Percentiles rank a stretch among this genome's conserved stretches.
These are phyloP conservation scores for Fonsecaea pugnacius DNA, from an alignment of 2,329 filamentous ascomycete species.

Conservation along the genomic window DNA sequence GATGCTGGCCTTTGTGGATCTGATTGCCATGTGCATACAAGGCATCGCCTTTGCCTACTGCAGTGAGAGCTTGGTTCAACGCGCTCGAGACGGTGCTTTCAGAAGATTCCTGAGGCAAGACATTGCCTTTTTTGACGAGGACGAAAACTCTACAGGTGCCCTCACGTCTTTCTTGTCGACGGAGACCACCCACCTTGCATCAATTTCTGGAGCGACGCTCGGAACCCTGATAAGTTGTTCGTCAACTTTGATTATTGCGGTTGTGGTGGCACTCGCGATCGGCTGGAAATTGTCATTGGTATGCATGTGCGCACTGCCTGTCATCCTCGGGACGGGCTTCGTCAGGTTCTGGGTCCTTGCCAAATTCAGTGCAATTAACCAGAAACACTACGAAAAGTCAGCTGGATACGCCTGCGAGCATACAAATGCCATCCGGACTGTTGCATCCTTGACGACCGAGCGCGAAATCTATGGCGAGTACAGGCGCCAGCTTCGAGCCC, in stretches of 20 bases:
- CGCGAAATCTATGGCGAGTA: constrained; percentile 76
- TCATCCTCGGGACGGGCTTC: constrained; percentile 81
- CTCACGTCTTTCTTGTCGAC: constrained; percentile 87
- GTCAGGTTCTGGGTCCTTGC: constrained; percentile 84
- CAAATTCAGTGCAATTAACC: constrained; percentile 76
- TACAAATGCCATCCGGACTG: constrained; percentile 89
- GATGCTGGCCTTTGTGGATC: constrained; percentile 76
- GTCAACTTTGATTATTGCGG: constrained; percentile 77
- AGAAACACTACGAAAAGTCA: constrained; percentile 76
- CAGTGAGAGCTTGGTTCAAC: constrained; percentile 82
- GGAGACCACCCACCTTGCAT: constrained; percentile 85
- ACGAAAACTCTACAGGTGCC: constrained; percentile 86
- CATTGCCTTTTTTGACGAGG: constrained; percentile 85
- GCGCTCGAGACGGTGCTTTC: constrained; percentile 82
- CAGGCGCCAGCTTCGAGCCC: constrained; percentile 65
- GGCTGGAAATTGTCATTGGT: constrained; percentile 89
- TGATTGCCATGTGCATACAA: constrained; percentile 70
- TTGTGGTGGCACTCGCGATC: constrained; percentile 71
- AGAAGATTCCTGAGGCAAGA: constrained; percentile 88
- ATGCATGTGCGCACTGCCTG: constrained; percentile 75
- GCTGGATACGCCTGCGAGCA: constrained; percentile 91
- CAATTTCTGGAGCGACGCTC: constrained; percentile 83
- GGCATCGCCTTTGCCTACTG: constrained; percentile 79
- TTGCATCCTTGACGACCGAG: constrained; percentile 87
- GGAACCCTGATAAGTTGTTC: constrained; percentile 80